phyloP scores from a whole-genome alignment of 495 filamentous ascomycete species.

The Penicillium mononematosum region DNA sequence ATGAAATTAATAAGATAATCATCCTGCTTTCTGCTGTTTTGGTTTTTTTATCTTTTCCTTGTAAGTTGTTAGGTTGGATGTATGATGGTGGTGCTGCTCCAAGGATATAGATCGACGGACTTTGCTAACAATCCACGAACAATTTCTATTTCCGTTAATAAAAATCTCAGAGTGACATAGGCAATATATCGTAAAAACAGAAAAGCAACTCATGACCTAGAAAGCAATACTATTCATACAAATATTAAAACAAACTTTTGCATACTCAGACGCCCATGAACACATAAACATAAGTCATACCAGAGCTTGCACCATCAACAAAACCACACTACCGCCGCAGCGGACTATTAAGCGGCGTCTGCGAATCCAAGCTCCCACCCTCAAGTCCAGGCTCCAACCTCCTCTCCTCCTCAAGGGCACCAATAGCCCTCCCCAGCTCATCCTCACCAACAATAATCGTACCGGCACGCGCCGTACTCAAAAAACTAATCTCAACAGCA shows the following conservation, averaged over 20 bases:
- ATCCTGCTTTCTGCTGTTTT: background rate
- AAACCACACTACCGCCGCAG: background rate
- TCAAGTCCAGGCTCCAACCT: background rate
- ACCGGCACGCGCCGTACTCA: slow-evolving; percentile 84
- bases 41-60: background rate
- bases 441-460: slow-evolving; percentile 81
- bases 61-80: too few species aligned
- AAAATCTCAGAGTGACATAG: too few species aligned
- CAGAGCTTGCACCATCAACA: background rate
- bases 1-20: background rate
- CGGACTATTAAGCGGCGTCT: background rate
- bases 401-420: slow-evolving; percentile 58
- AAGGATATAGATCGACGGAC: too few species aligned
- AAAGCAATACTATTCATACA: background rate
- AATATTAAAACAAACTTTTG: slow-evolving; percentile 7
- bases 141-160: too few species aligned
- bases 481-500: slow-evolving; percentile 83
- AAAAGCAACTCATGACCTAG: background rate
- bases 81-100: too few species aligned
- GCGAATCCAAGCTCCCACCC: background rate
- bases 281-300: background rate
- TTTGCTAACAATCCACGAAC: too few species aligned
- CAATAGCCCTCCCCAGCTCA: slow-evolving; percentile 68
- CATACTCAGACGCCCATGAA: background rate
- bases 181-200: too few species aligned